A percentile compares a stretch with the other conserved stretches of the same genome.
phyloP scores from a whole-genome alignment of 192 early-diverging fungal species.

The Rhizoclosmatium sp. region DNA sequence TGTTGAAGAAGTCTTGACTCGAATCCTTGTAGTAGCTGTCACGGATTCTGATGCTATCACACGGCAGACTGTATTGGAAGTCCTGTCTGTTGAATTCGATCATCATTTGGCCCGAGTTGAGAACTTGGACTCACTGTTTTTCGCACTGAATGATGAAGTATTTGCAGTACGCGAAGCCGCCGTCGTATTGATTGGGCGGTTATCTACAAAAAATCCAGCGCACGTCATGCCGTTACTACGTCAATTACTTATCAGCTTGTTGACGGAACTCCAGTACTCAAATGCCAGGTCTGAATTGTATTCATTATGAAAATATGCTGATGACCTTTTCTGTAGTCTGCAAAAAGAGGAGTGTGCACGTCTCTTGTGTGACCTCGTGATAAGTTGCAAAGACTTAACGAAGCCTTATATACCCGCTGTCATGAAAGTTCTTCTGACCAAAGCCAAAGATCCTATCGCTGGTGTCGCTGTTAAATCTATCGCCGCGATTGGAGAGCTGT shows the following conservation, averaged over 20 bases:
- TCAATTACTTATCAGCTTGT: constrained; percentile 67
- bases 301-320: neutral
- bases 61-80: constrained; percentile 68
- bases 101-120: constrained; percentile 79
- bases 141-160: constrained; percentile 82
- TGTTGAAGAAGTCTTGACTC: constrained; percentile 84
- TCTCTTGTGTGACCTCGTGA: constrained; percentile 70
- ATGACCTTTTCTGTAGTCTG: constrained; percentile 41
- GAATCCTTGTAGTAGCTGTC: constrained; percentile 85
- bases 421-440: constrained; percentile 72
- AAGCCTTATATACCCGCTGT: constrained; percentile 82
- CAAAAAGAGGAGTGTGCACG: constrained; percentile 78
- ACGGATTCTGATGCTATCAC: constrained; percentile 66
- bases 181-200: constrained; percentile 75
- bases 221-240: constrained; percentile 81
- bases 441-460: constrained; percentile 65
- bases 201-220: constrained; percentile 78
- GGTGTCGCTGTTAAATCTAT: constrained; percentile 76
- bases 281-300: constrained; percentile 26
- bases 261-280: constrained; percentile 82
- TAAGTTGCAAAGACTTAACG: constrained; percentile 71
- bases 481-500: constrained; percentile 73
- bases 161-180: constrained; percentile 78
- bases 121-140: constrained; percentile 76
- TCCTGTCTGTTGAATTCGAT: constrained; percentile 75